phyloP scores from a whole-genome alignment of 495 filamentous ascomycete species.

The Aspergillus olivimuriae region DNA sequence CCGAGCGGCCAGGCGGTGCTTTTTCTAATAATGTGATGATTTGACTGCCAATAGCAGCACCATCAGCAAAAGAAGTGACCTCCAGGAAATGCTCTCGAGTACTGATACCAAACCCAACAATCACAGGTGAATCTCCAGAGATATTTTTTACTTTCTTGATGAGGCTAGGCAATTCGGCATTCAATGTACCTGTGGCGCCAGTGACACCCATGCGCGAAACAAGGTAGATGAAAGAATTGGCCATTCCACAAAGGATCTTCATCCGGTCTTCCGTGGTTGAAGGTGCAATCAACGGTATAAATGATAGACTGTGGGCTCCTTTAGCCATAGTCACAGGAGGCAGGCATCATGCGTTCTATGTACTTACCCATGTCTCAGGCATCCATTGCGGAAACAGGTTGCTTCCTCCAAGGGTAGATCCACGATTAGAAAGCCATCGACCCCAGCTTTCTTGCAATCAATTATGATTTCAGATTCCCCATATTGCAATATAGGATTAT shows the following conservation, averaged over 20 bases:
- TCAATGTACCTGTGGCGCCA: not conserved
- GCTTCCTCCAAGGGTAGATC: slow-evolving; percentile 87
- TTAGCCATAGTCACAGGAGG: not conserved
- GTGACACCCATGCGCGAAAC: slow-evolving; percentile 60
- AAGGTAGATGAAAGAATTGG: slow-evolving; percentile 88
- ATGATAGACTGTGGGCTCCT: not conserved
- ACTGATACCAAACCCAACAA: not conserved
- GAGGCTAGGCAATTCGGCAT: not conserved
- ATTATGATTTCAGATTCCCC: slow-evolving; percentile 61
- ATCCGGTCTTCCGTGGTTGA: slow-evolving; percentile 72
- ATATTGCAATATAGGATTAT: slow-evolving; percentile 78
- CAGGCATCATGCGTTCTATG: no score
- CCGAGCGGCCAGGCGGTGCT: not conserved
- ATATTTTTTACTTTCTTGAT: not conserved
- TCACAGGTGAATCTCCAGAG: not conserved
- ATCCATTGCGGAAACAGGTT: slow-evolving; percentile 68
- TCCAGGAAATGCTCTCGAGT: not conserved
- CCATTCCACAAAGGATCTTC: slow-evolving; percentile 78
- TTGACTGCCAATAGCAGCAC: slow-evolving; percentile 2
- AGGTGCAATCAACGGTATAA: slow-evolving; percentile 29
- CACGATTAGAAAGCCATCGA: slow-evolving; percentile 85
- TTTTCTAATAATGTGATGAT: not conserved
- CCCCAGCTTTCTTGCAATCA: slow-evolving; percentile 68
- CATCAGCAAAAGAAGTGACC: not conserved
- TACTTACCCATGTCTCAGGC: slow-evolving; percentile 48